phyloP scores from a whole-genome alignment of 176 grass and related monocot species.

The Oryza longistaminata region DNA sequence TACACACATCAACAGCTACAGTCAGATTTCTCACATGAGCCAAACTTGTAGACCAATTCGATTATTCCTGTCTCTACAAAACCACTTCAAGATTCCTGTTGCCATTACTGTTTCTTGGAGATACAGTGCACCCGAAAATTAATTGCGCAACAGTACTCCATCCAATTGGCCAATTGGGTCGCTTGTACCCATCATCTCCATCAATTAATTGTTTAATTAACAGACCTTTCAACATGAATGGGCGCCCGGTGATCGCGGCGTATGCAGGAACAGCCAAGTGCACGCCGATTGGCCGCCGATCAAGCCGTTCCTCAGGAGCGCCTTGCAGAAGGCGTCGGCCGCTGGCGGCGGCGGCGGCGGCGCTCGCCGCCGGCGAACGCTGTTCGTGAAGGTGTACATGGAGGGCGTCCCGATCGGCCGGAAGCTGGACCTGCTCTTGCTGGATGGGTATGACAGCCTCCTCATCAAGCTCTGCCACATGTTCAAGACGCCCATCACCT shows the following conservation, averaged over 20 bases:
- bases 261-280: conserved; percentile 42
- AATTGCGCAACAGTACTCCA: conserved; percentile 30
- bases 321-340: conserved; percentile 29
- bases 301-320: conserved; percentile 66
- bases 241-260: background rate
- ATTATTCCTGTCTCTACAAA: background rate
- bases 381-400: conserved; percentile 81
- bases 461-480: conserved; percentile 53
- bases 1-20: background rate
- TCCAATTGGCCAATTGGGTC: conserved; percentile 32
- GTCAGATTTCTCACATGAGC: background rate
- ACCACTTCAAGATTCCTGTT: background rate
- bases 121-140: conserved; percentile 5
- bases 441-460: conserved; percentile 54
- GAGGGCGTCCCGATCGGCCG: conserved; percentile 71
- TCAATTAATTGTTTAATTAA: background rate
- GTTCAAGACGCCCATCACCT: conserved; percentile 55
- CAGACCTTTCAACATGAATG: conserved; percentile 20
- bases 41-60: background rate
- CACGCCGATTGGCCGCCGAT: conserved; percentile 56
- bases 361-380: conserved; percentile 2
- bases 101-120: conserved; percentile 23
- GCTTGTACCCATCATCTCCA: conserved; percentile 35
- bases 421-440: conserved; percentile 61
- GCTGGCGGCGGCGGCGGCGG: background rate